Percentiles rank a stretch among this genome's conserved stretches.
These are phyloP conservation scores for Fusarium clavum DNA, from an alignment of 2,329 filamentous ascomycete species.

Conservation along the genomic window DNA sequence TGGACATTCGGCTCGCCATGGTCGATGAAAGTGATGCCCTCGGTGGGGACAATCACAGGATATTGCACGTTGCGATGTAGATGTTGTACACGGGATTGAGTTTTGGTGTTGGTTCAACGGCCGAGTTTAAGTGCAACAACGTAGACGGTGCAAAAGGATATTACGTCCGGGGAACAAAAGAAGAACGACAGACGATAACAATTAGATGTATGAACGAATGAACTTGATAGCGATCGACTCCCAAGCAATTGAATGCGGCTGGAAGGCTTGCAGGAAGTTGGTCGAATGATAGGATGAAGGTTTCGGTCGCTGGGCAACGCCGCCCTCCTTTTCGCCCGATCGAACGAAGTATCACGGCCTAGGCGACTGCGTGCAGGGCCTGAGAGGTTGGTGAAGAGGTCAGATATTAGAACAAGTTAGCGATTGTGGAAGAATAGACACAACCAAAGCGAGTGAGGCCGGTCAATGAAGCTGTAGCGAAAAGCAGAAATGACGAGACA, in stretches of 20 bases:
- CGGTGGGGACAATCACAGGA: conserved; percentile 55
- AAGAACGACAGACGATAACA: conserved; percentile 26
- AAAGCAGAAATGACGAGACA: conserved; percentile 31
- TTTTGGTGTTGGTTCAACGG: conserved; percentile 18
- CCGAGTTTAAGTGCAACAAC: conserved; percentile 19
- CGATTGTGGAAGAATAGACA: conserved; percentile 52
- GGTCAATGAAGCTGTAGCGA: conserved; percentile 42
- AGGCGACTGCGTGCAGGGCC: conserved; percentile 13
- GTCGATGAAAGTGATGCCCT: conserved; percentile 49
- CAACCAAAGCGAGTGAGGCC: conserved; percentile 72
- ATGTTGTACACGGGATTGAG: conserved; percentile 23
- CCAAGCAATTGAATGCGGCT: conserved; percentile 20
- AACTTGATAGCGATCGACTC: conserved; percentile 17
- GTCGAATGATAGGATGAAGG: conserved; percentile 35
- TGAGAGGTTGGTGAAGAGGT: conserved; percentile 23
- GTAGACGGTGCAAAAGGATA: conserved; percentile 6
- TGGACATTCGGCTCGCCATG: conserved; percentile 75
- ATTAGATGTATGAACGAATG: conserved; percentile 38
- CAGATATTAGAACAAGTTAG: conserved; percentile 44
- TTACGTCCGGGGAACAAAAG: conserved; percentile 8
- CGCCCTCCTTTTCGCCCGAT: conserved; percentile 45
- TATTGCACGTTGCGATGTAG: conserved; percentile 29
- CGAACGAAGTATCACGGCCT: conserved; percentile 38
- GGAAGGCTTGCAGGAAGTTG: conserved; percentile 30
- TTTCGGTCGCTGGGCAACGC: conserved; percentile 48